Evolutionary conservation across 192 early-diverging fungal species (phyloP), one percentile per base, ranked within the genome.

Genomic region (Entrophospora sp.): DNA sequence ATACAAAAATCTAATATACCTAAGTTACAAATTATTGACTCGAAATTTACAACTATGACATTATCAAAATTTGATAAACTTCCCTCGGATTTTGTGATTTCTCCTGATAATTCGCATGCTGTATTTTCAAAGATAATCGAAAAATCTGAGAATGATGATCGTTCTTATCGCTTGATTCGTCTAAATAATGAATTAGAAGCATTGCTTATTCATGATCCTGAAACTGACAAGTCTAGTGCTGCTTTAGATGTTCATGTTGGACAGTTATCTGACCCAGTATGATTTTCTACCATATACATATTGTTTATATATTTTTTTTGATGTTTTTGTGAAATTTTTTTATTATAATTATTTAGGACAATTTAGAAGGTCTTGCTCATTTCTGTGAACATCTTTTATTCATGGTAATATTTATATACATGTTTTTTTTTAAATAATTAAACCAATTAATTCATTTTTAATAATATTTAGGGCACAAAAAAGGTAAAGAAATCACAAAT

Each of bases 361-460:
- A 81, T 37, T 57, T 87, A 16, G 78, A 70, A 46, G 87, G 87
- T 0, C 72, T 90, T 14, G 87, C 87, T 0, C 87, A 90, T 52
- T 88, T 85, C 46, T 77, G 82, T 61, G 86, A 88, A 67, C 88
- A 90, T 64, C 58, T 88, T 46, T 66, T 88, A 14, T 86, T 84
- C 62, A 75, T 84, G 76, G 87, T 85, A 3, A 83, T 84, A 0
- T 34, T 35, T 2, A 16, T 12, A 43, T 43, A 20, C 1, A 14
- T 14, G 4, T 34, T 28, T 56, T 30, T 31, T 56, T 56, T 18
- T 32, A 16, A 6, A 32, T 36, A 32, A 1, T 20, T 12, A 13
- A 36, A 14, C 14, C 18, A 32, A 32, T 31, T 56, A 34, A 25
- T 6, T 32, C 13, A 22, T 30, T 28, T 53, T 31, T 34, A 32